phyloP scores from a whole-genome alignment of 495 filamentous ascomycete species.

The Aspergillus saccharolyticus region DNA sequence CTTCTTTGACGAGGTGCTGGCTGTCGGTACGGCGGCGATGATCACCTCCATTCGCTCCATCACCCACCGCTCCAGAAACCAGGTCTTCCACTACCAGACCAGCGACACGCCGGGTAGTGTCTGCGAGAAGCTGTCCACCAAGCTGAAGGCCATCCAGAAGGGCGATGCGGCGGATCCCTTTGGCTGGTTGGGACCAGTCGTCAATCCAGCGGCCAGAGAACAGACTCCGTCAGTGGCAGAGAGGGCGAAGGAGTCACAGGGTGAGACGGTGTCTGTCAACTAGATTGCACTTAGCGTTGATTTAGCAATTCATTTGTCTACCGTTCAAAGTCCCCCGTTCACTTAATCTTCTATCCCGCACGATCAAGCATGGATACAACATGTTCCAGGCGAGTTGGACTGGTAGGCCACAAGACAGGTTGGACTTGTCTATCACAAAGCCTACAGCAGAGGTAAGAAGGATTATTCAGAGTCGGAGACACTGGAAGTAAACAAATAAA shows the following conservation, averaged over 20 bases:
- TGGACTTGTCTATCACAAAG: no score
- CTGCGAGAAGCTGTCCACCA: constrained; percentile 61
- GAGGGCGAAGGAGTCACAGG: no score
- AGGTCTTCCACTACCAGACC: constrained; percentile 62
- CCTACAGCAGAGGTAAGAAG: no score
- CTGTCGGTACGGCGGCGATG: constrained; percentile 86
- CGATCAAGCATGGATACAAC: no score
- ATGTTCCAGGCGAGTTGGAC: no score
- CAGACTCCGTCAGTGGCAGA: neutral
- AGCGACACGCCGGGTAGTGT: constrained; percentile 59
- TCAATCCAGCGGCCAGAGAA: neutral
- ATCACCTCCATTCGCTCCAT: constrained; percentile 88
- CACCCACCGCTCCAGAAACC: constrained; percentile 58
- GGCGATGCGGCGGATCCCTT: constrained; percentile 71
- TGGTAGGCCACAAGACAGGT: no score
- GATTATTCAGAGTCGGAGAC: no score
- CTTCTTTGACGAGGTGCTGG: constrained; percentile 78
- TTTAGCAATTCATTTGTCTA: no score
- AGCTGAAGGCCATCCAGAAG: constrained; percentile 77
- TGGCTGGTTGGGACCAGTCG: constrained; percentile 52
- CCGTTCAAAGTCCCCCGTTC: no score
- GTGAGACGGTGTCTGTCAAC: neutral
- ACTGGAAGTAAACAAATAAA: no score
- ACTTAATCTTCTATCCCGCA: no score
- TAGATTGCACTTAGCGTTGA: no score